Conservation (phyloP, 2,329 filamentous ascomycete species). For the Phialemonium atrogriseum region DNA sequence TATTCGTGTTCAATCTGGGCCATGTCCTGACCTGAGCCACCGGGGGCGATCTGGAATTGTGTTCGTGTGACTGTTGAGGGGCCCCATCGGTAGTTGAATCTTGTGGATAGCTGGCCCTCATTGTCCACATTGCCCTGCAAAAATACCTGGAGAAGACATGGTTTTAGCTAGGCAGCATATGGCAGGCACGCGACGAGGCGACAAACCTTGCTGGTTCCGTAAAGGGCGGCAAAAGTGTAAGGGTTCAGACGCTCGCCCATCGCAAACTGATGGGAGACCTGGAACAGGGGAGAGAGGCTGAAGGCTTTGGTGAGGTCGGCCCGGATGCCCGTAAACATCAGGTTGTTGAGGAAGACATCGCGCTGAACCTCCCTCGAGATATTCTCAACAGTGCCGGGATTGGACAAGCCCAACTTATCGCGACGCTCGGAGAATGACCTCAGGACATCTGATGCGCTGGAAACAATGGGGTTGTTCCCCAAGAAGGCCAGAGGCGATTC, state of each 20-base stretch:
- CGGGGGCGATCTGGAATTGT: conserved; percentile 75
- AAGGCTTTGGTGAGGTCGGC: conserved; percentile 96
- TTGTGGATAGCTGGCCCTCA: conserved; percentile 75
- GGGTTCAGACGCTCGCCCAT: conserved; percentile 90
- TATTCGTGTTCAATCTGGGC: conserved; percentile 95
- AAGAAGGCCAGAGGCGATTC: conserved; percentile 56
- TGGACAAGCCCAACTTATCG: conserved; percentile 78
- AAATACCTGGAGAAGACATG: conserved; percentile 61
- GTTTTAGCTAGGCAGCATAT: conserved; percentile 1
- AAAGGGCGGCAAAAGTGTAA: conserved; percentile 90
- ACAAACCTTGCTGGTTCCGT: conserved; percentile 81
- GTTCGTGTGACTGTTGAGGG: conserved; percentile 68
- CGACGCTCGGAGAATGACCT: conserved; percentile 76
- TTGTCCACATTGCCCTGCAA: conserved; percentile 94
- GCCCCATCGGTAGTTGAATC: conserved; percentile 90
- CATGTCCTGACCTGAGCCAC: conserved; percentile 67
- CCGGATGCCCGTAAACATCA: conserved; percentile 92
- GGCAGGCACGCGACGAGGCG: neutral
- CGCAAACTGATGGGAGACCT: conserved; percentile 93
- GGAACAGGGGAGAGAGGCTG: conserved; percentile 87
- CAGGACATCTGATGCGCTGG: conserved; percentile 67
- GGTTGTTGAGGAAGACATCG: conserved; percentile 93
- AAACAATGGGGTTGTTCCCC: conserved; percentile 64
- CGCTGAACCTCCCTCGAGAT: conserved; percentile 83
- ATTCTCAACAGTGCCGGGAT: conserved; percentile 87